Base-by-base conservation (phyloP, 768 basidiomycete genomes). In the Kwoniella sp. region DNA sequence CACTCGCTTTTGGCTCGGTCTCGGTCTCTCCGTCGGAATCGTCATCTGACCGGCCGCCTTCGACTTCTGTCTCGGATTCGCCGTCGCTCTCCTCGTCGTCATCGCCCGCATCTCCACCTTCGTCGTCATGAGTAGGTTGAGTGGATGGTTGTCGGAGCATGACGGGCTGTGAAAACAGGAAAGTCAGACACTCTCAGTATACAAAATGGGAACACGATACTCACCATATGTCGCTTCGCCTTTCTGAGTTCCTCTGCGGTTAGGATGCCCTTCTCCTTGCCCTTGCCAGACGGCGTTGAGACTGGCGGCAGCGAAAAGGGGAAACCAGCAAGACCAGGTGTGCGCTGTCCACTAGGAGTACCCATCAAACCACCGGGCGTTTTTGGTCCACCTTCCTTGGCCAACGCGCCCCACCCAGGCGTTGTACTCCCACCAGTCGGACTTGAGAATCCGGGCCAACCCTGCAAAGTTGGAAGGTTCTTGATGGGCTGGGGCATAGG, bases 401-500 rank as follows among this genome's bases (percentile, higher is more conserved):
- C 63, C 37, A 68, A 55, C 22, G 69, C 13, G n/a, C 72, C 75
- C 75, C 75, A 76, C 12, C 68, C 66, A 31, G 75, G 75, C 20
- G 75, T 77, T 1, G 47, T 48, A 8, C 60, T 37, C 3, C 65
- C 71, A 13, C 68, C 60, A 2, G 58, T 1, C 61, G 65, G 23
- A 28, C 13, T 17, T 23, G 69, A 61, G 68, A 67, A 73, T 4
- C 69, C 73, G 1, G 73, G 57, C 69, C 67, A 70, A 4, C 72
- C 71, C 13, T 58, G 56, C n/a, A 81, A 38, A 0, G 79, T 79
- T 1, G 79, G 79, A n/a, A 81, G 64, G 51, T 81, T 81, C 62
- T 79, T 77, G 59, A 81, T 81, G 0, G 78, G 79, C 28, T 68
- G 75, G 17, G 79, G 79, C 70, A 77, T 73, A 0, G 79, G 79